phyloP scores from a whole-genome alignment of 1,139 yeast species.

The Kodamaea alishanica region DNA sequence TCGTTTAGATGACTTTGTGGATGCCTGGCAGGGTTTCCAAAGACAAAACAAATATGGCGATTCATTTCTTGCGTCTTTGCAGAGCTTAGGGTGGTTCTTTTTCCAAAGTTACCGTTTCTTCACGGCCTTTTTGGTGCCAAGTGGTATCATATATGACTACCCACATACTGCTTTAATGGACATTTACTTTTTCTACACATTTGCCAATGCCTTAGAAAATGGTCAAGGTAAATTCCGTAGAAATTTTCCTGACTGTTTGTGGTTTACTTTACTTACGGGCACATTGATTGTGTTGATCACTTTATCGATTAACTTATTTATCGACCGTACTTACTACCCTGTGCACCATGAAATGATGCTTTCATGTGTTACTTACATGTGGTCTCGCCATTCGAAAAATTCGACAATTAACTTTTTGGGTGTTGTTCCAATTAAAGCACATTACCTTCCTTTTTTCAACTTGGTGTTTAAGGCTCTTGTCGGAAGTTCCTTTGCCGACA shows the following conservation, averaged over 20 bases:
- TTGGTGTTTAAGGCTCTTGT: slow-evolving; percentile 45
- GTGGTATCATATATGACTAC: slow-evolving; percentile 30
- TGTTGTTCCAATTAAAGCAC: slow-evolving; percentile 55
- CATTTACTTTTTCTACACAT: slow-evolving; percentile 54
- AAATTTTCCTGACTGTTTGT: slow-evolving; percentile 54
- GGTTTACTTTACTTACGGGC: slow-evolving; percentile 49
- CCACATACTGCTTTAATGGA: slow-evolving; percentile 43
- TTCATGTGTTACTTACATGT: slow-evolving; percentile 54
- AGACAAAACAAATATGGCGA: slow-evolving; percentile 3
- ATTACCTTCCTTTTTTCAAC: slow-evolving; percentile 55
- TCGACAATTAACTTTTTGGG: slow-evolving; percentile 50
- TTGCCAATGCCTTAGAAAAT: slow-evolving; percentile 53
- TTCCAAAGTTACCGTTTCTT: slow-evolving; percentile 44
- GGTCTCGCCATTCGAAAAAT: slow-evolving; percentile 55
- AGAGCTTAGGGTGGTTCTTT: slow-evolving; percentile 10
- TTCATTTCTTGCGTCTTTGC: slow-evolving; percentile 3
- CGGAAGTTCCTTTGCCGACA: slow-evolving; percentile 34
- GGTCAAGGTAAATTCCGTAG: slow-evolving; percentile 47
- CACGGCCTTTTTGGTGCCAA: slow-evolving; percentile 47
- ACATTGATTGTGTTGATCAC: slow-evolving; percentile 39
- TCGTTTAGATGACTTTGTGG: slow-evolving; percentile 3
- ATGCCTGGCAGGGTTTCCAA: not conserved
- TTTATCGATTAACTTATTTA: slow-evolving; percentile 25
- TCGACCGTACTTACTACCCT: slow-evolving; percentile 21
- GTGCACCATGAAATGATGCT: slow-evolving; percentile 39